Evolutionary conservation across 306 rosid species (phyloP).

Genomic region (Prunus mongolica): DNA sequence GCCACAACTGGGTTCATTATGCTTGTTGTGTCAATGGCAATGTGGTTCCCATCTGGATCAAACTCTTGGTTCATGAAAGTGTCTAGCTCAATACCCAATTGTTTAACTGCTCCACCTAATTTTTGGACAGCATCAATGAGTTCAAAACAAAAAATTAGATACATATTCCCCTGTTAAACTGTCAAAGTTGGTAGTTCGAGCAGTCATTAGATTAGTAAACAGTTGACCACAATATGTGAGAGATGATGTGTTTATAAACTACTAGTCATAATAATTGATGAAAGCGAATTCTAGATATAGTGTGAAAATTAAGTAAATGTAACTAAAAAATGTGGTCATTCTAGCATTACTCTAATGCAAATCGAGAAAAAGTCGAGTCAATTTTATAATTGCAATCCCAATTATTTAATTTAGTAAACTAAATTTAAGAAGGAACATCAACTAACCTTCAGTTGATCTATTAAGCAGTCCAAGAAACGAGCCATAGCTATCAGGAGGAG

Average conservation of each 20-base stretch:
- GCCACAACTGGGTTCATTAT: constrained; percentile 32
- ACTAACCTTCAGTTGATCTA: constrained; percentile 44
- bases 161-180: background rate
- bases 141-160: background rate
- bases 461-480: constrained; percentile 50
- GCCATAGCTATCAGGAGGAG: constrained; percentile 48
- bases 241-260: background rate
- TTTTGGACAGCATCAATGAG: background rate
- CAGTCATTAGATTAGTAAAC: background rate
- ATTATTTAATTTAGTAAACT: too few species aligned
- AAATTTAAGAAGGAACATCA: background rate
- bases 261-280: background rate
- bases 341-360: background rate
- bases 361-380: background rate
- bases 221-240: background rate
- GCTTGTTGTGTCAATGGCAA: constrained; percentile 48
- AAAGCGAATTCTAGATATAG: too few species aligned
- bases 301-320: background rate
- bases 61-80: constrained; percentile 46
- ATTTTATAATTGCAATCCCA: too few species aligned
- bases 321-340: background rate
- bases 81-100: constrained; percentile 49
- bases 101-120: constrained; percentile 37
- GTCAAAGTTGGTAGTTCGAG: background rate
- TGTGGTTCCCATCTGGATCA: constrained; percentile 53